A percentile compares a stretch with the other conserved stretches of the same genome.
These are phyloP conservation scores for Glutinoglossum americanum DNA, from an alignment of 495 filamentous ascomycete species.

Conservation along the genomic window DNA sequence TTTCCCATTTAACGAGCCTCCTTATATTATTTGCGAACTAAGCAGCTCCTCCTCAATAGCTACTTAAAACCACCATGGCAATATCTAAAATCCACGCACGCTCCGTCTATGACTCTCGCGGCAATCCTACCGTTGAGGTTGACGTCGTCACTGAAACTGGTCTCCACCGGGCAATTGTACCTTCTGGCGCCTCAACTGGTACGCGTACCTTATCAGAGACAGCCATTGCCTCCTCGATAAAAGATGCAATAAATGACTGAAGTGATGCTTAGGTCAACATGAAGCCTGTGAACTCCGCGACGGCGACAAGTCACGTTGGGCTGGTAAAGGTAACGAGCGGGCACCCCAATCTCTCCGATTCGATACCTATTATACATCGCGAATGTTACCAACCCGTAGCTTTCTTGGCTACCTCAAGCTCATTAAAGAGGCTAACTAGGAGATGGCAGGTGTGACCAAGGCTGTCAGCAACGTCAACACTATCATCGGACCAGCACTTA, in stretches of 20 bases:
- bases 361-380: neutral
- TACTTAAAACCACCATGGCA: conserved; percentile 36
- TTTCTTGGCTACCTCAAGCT: neutral
- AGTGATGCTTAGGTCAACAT: conserved; percentile 48
- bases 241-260: neutral
- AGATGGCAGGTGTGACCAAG: conserved; percentile 47
- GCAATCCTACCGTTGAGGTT: conserved; percentile 90
- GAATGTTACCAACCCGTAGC: neutral
- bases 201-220: conserved; percentile 15
- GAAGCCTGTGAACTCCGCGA: conserved; percentile 98
- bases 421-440: neutral
- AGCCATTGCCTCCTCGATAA: neutral
- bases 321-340: conserved; percentile 48
- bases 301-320: conserved; percentile 94
- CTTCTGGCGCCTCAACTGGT: conserved; percentile 95
- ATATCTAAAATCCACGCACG: conserved; percentile 98
- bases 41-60: neutral
- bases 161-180: conserved; percentile 95
- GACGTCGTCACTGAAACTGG: conserved; percentile 93
- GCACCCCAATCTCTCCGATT: neutral
- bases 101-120: conserved; percentile 97
- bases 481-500: conserved; percentile 71
- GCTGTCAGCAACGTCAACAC: conserved; percentile 94
- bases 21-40: neutral
- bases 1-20: neutral